Evolutionary conservation across 129 eudicot genomes (phyloP).

Genomic region (Pulicaria dysenterica): DNA sequence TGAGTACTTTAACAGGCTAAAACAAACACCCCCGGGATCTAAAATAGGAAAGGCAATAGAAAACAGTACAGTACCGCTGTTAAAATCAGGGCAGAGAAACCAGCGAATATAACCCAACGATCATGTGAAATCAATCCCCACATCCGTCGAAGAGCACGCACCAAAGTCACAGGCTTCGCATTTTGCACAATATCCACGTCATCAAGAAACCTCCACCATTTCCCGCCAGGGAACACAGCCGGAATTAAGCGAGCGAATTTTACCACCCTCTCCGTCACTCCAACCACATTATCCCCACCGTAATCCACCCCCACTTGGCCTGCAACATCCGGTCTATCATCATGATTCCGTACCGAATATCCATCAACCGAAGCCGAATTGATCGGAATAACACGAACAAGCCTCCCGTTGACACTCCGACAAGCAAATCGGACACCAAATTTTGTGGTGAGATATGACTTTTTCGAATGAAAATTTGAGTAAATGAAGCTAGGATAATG

Average conservation of each 20-base stretch:
- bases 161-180: constrained; percentile 83
- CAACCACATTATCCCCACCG: constrained; percentile 12
- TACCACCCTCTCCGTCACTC: constrained; percentile 42
- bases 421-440: neutral
- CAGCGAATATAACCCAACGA: constrained; percentile 82
- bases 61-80: constrained; percentile 59
- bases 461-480: constrained; percentile 19
- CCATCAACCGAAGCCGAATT: constrained; percentile 65
- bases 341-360: constrained; percentile 34
- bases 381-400: constrained; percentile 24
- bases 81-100: constrained; percentile 69
- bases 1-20: too few relatives aligned
- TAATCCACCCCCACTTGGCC: constrained; percentile 17
- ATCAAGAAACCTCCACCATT: constrained; percentile 76
- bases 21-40: too few relatives aligned
- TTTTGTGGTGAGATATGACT: constrained; percentile 7
- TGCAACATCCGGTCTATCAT: constrained; percentile 22
- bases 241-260: constrained; percentile 38
- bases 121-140: constrained; percentile 80
- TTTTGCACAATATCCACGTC: constrained; percentile 48
- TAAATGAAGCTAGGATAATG: constrained; percentile 27
- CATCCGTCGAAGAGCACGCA: constrained; percentile 71
- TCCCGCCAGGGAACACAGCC: constrained; percentile 77
- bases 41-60: neutral
- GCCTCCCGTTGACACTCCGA: constrained; percentile 31